Evolutionary conservation across 495 filamentous ascomycete species (phyloP), one percentile per base, ranked within the genome.

Genomic region (Xylaria castorea): DNA sequence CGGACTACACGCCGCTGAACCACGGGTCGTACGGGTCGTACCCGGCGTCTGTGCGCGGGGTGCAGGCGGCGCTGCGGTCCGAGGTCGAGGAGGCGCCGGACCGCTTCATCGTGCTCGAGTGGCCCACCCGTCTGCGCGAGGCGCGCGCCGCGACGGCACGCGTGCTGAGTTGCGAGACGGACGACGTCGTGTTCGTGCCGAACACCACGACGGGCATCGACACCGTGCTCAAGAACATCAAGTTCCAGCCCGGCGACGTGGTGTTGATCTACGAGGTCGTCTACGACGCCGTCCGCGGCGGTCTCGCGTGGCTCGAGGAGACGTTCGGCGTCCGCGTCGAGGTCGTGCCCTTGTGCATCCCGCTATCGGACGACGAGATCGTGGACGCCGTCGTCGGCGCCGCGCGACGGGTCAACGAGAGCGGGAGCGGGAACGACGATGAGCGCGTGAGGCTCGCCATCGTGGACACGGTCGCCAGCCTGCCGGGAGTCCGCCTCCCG

Each of bases 191-290:
- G 0, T 89, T 93, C 69, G 89, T 94, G 22, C 87, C 90, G 14
- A 97, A 97, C 78, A 91, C 93, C 34, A 94, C 93, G 0, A 94
- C 90, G 0, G 93, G 90, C 63, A 79, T 93, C 7, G 91, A 92
- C 75, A 93, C 91, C 3, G 87, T 96, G 8, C 84, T 97, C 11
- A 89, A 90, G 65, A 92, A 91, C 74, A 79, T 97, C 34, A 77
- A 75, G 2, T 93, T 78, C 75, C 36, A 77, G 32, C 12, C 55
- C 57, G 77, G 85, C 36, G 78, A 80, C 48, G 65, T 66, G 16
- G 36, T 80, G 0, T 36, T 78, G 4, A 76, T 82, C 58, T 90
- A 92, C 66, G 83, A 85, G 18, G 85, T 87, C 12, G 81, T 91
- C 25, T 93, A 93, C 78, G 89, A 86, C 20, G 86, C 90, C 5